These are phyloP conservation scores for Umbelopsis sp. DNA, from an alignment of 371 early-diverging fungal genomes.

Conservation along the genomic window DNA sequence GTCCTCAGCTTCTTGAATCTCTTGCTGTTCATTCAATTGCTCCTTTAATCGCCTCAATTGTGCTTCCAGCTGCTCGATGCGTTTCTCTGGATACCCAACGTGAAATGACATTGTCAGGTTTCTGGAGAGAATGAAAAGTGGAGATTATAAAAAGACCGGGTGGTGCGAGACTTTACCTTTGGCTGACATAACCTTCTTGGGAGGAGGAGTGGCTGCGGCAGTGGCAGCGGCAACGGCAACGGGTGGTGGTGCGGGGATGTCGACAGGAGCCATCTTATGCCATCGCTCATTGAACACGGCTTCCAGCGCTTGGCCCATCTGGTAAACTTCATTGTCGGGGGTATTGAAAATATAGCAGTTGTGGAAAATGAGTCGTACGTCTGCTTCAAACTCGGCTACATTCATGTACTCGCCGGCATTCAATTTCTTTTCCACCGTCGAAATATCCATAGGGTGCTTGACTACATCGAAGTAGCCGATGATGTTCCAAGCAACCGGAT, in stretches of 20 bases:
- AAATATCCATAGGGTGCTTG: slow-evolving; percentile 96
- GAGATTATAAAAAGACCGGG: background rate
- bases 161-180: background rate
- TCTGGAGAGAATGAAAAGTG: background rate
- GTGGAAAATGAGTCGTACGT: slow-evolving; percentile 68
- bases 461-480: slow-evolving; percentile 89
- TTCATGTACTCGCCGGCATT: slow-evolving; percentile 52
- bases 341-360: slow-evolving; percentile 97
- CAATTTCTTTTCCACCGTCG: slow-evolving; percentile 83
- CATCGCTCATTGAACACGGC: slow-evolving; percentile 66
- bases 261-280: slow-evolving; percentile 57
- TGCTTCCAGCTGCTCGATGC: slow-evolving; percentile 8
- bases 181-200: slow-evolving; percentile 18
- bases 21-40: slow-evolving; percentile 6
- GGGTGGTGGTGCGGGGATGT: too few species aligned
- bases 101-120: background rate
- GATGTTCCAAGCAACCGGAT: slow-evolving; percentile 84
- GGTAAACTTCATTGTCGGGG: slow-evolving; percentile 67
- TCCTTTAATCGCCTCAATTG: slow-evolving; percentile 7
- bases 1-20: background rate
- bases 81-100: background rate
- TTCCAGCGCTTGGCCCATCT: slow-evolving; percentile 61
- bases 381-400: slow-evolving; percentile 56
- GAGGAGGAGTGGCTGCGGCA: background rate
- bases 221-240: too few species aligned